These are phyloP conservation scores for Fusarium goolgardi DNA, from an alignment of 2,329 filamentous ascomycete species.

Conservation along the genomic window DNA sequence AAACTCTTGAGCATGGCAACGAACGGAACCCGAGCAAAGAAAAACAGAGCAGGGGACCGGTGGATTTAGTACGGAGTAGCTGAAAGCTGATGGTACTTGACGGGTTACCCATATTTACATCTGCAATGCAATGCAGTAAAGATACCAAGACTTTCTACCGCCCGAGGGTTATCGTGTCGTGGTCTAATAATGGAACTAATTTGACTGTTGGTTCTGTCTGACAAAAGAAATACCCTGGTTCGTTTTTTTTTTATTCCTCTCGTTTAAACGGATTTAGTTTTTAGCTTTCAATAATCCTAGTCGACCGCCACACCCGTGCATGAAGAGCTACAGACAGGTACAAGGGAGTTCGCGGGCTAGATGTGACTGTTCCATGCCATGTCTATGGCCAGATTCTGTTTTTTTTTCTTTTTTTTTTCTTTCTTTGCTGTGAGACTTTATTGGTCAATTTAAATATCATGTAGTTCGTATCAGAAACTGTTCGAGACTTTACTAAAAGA, in stretches of 20 bases:
- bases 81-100: neutral
- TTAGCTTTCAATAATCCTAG: neutral
- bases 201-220: neutral
- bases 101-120: neutral
- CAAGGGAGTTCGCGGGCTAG: neutral
- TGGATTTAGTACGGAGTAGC: neutral
- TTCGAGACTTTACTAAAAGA: neutral
- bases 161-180: neutral
- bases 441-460: neutral
- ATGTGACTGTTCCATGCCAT: neutral
- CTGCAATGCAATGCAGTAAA: neutral
- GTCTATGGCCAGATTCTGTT: neutral
- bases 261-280: neutral
- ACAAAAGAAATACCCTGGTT: neutral
- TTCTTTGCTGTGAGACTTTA: neutral
- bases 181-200: neutral
- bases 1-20: neutral
- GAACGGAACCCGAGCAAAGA: slow-evolving; percentile 1
- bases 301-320: slow-evolving; percentile 21
- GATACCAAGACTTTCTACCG: slow-evolving; percentile 15
- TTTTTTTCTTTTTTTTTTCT: no score
- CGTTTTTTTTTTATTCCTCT: neutral
- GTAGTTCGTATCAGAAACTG: no score
- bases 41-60: neutral
- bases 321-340: slow-evolving; percentile 1